Base-by-base conservation (phyloP, 306 rosid species). In the Morella rubra region DNA sequence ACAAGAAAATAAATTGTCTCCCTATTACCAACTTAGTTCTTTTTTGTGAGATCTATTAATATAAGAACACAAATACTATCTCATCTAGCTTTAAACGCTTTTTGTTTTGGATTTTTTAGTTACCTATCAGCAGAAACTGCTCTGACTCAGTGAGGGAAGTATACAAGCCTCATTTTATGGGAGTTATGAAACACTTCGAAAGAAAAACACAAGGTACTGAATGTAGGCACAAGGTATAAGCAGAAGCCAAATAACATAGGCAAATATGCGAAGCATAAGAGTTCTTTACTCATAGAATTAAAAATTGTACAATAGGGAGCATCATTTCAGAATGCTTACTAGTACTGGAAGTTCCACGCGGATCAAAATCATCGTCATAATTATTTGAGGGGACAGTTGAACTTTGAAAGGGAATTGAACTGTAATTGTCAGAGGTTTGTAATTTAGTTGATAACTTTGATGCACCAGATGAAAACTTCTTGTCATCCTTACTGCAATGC, bases 351-450 rank as follows among this genome's bases (percentile, higher is more conserved):
- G 90, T 91, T 79, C 99, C 99, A 68, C 99, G 90, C 1, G 99
- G 99, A 85, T 96, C 96, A 88, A 96, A 96, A 75, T 92, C 97
- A 65, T 90, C 96, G 45, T 92, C 93, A 1, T 83, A 72, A 54
- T 74, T 79, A 56, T 78, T 87, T 54, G 78, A 79, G 64, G 83
- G 82, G 76, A 62, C 82, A 72, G 74, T 80, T 55, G 90, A 46
- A 49, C 85, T 83, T 74, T 89, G 91, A 69, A 89, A 76, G 79
- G 86, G 73, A 78, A 77, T 82, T 75, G 91, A 78, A 77, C 77
- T 56, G 65, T 86, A 82, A 54, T 76, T 81, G 61, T 86, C 90
- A 62, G 76, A 71, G 76, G 76, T 87, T 9, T 79, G 80, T 71
- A 87, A 81, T 66, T 84, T 86, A 60, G 82, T 79, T 66, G 94